Base-by-base conservation (phyloP, 2,329 filamentous ascomycete genomes). In the Sphaerulina populicola region DNA sequence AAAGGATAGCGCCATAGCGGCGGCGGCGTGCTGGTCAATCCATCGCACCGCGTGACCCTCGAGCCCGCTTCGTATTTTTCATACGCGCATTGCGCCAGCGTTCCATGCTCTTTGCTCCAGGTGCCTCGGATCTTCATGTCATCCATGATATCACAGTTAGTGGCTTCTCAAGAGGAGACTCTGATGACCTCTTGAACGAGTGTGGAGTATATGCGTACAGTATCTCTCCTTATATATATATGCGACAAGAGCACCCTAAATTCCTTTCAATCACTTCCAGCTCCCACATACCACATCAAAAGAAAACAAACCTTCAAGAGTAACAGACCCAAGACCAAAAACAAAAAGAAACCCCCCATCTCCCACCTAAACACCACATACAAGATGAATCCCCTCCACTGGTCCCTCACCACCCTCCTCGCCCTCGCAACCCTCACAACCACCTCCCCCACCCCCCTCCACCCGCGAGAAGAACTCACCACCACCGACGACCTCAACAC, bases 401-500 rank as follows among this genome's bases (percentile, higher is more conserved):
- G 33, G 33, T 12, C 33, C 14, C 11, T 15, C 37, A 21, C 14
- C 18, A 15, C 14, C 12, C 37, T 39, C 37, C 37, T 39, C 5
- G 31, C 31, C 31, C 9, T 39, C 9, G 11, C 37, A 21, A 39
- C 37, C 11, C n/a, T 39, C 37, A 21, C 37, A 39, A 15, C n/a
- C 12, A n/a, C 5, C 5, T 12, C 33, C 11, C 33, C 33, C 1
- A 12, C 14, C 10, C 11, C 14, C 10, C 11, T 36, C 11, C 33
- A 9, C 6, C 6, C 6, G 3, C 6, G 33, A 5, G 33, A 12
- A 6, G 11, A 12, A 6, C 6, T 9, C n/a, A 21, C 37, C 11
- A 39, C 18, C 2, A n/a, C 14, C 9, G 37, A 39, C 45, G 36
- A 47, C 27, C 45, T 47, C 23, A 47, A 47, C 36, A 40, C 45